These are phyloP conservation scores for Colletotrichum sp. DNA, from an alignment of 2,329 filamentous ascomycete species.

Conservation along the genomic window DNA sequence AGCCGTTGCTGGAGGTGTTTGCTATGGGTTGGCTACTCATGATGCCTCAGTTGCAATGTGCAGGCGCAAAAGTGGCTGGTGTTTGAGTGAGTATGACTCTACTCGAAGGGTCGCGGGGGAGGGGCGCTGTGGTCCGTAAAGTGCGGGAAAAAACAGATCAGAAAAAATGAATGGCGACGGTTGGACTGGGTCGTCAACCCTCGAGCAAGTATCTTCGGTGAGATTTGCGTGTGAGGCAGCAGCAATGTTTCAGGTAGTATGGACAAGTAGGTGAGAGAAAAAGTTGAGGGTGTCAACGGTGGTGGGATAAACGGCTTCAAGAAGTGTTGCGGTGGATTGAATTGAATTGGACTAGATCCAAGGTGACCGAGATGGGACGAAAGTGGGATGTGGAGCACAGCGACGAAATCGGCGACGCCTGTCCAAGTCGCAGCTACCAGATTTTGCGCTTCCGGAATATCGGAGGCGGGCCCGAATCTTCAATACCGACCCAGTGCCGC, in stretches of 20 bases:
- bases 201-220: not conserved
- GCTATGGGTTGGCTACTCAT: constrained; percentile 21
- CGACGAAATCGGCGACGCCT: constrained; percentile 22
- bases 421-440: constrained; percentile 11
- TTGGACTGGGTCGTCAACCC: constrained; percentile 9
- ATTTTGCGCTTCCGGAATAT: constrained; percentile 20
- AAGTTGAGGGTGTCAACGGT: not conserved
- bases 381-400: constrained; percentile 17
- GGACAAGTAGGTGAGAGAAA: not conserved
- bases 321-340: not conserved
- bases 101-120: not conserved
- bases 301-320: not conserved
- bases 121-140: constrained; percentile 1
- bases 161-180: constrained; percentile 5
- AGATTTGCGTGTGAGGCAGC: not conserved
- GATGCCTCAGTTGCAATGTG: not conserved
- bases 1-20: constrained; percentile 55
- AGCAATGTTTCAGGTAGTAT: not conserved
- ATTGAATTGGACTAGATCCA: not conserved
- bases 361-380: constrained; percentile 12
- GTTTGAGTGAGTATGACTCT: constrained; percentile 10
- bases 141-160: constrained; percentile 1
- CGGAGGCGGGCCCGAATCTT: constrained; percentile 16
- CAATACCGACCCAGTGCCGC: not conserved
- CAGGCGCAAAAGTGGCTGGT: not conserved